Conservation (phyloP, 768 basidiomycete species). For the Rhizopogon vulgaris region DNA sequence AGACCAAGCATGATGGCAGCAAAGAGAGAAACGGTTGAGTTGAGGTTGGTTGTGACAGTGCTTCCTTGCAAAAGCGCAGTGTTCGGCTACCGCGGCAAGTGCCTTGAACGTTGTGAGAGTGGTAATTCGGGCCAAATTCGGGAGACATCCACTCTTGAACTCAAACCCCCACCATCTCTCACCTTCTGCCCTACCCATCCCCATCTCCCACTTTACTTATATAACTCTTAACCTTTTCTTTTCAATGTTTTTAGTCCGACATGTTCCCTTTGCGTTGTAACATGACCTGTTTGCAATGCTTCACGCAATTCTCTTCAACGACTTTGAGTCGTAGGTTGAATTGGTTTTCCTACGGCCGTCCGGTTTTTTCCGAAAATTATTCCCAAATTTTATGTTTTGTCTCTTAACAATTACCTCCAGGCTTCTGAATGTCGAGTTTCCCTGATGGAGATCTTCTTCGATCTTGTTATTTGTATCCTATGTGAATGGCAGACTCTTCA, state of each 20-base stretch:
- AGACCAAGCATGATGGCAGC: slow-evolving; percentile 27
- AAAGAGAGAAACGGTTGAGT: not conserved
- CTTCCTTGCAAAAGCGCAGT: too few species aligned
- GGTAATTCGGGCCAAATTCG: slow-evolving; percentile 11
- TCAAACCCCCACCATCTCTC: slow-evolving; percentile 24
- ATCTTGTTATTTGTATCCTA: not conserved
- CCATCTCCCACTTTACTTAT: not conserved
- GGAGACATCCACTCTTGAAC: slow-evolving; percentile 20
- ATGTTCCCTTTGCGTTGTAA: not conserved
- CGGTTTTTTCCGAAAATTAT: not conserved
- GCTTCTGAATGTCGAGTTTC: not conserved
- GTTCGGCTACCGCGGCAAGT: slow-evolving; percentile 29
- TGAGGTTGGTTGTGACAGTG: too few species aligned
- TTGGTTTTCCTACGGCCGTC: not conserved
- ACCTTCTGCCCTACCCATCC: too few species aligned
- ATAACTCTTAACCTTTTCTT: not conserved
- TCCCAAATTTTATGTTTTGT: not conserved
- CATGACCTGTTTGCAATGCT: not conserved
- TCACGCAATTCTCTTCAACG: not conserved
- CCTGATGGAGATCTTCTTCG: not conserved
- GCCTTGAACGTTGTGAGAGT: slow-evolving; percentile 13
- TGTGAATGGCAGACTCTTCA: not conserved
- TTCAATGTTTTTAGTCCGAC: not conserved
- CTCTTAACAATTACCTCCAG: not conserved
- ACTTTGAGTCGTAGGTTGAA: not conserved